These are phyloP conservation scores for Domatiomyces catenatus DNA, from an alignment of 2,329 filamentous ascomycete species.

Conservation along the genomic window DNA sequence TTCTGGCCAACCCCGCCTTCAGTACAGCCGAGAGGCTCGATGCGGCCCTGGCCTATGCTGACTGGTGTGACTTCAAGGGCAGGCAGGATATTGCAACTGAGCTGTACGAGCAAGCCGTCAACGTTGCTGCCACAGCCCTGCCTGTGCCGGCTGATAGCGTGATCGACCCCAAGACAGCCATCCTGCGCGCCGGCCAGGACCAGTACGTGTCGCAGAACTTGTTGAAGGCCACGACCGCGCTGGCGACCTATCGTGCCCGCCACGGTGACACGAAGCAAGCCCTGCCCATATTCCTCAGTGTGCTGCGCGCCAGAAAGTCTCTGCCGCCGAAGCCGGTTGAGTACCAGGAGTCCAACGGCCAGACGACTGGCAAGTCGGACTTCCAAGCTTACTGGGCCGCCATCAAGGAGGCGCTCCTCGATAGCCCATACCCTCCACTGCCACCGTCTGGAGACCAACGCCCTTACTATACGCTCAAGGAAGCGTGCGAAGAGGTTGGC, in stretches of 20 bases:
- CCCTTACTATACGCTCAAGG: constrained; percentile 47
- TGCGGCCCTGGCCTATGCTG: constrained; percentile 67
- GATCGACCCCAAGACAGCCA: constrained; percentile 47
- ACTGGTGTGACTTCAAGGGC: constrained; percentile 69
- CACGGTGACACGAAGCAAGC: constrained; percentile 51
- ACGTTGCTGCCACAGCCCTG: constrained; percentile 50
- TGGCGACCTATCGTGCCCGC: constrained; percentile 64
- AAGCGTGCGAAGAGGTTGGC: constrained; percentile 70
- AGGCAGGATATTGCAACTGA: constrained; percentile 49
- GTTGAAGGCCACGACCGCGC: constrained; percentile 56
- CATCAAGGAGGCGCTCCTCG: constrained; percentile 33
- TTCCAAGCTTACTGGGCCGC: constrained; percentile 8
- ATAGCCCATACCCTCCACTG: constrained; percentile 51
- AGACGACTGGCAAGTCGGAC: not conserved
- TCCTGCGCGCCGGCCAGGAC: constrained; percentile 45
- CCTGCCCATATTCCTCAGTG: constrained; percentile 69
- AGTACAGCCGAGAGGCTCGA: constrained; percentile 63
- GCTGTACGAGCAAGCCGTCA: constrained; percentile 61
- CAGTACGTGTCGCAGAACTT: constrained; percentile 54
- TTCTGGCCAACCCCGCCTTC: constrained; percentile 68
- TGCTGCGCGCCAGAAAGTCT: constrained; percentile 59
- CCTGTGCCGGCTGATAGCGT: constrained; percentile 22
- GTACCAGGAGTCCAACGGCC: constrained; percentile 15
- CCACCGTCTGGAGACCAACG: constrained; percentile 55
- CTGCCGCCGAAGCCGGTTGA: constrained; percentile 28